Percentiles rank a stretch among this genome's conserved stretches.
These are phyloP conservation scores for Trichopus zeylanicus DNA, from an alignment of 116 monocot genomes.

Conservation along the genomic window DNA sequence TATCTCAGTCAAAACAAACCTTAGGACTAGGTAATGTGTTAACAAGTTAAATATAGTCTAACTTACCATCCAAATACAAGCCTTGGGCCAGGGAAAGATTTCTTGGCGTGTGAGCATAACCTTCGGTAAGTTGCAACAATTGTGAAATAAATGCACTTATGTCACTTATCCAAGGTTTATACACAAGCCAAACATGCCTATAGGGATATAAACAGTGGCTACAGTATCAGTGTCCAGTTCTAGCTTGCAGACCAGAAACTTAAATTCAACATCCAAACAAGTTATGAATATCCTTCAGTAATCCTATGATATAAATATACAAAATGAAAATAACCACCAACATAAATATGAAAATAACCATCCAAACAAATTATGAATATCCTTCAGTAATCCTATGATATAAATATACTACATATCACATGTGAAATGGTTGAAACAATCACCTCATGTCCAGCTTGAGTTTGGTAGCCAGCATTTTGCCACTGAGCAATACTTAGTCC, in stretches of 20 bases:
- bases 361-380: not conserved
- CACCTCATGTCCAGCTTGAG: conserved; percentile 76
- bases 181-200: not conserved
- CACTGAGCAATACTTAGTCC: conserved; percentile 86
- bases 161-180: no score
- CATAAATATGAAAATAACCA: no score
- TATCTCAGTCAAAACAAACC: no score
- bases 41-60: no score
- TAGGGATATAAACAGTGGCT: not conserved
- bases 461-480: conserved; percentile 86
- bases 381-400: not conserved
- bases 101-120: no score
- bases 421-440: not conserved
- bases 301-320: not conserved
- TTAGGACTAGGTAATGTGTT: no score
- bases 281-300: not conserved
- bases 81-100: no score
- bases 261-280: not conserved
- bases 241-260: not conserved
- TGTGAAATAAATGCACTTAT: no score
- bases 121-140: no score
- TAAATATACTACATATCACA: not conserved
- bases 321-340: no score
- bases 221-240: not conserved
- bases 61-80: no score